Evolutionary conservation across 2,329 filamentous ascomycete species (phyloP), one percentile per base, ranked within the genome.

Genomic region (Colletotrichum euphorbiae): DNA sequence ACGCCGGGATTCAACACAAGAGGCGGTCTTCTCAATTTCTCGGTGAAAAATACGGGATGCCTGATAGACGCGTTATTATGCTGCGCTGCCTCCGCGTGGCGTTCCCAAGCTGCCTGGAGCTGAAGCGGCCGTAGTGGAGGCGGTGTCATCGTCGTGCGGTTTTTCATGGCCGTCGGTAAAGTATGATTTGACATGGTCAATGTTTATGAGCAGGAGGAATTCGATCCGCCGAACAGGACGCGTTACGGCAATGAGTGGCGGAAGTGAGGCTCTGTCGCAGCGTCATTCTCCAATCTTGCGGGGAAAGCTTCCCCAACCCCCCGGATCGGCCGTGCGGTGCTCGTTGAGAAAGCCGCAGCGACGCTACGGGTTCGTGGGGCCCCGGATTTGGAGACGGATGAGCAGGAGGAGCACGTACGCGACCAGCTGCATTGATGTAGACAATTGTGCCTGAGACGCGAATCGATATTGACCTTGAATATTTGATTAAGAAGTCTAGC

Each of bases 41-140:
- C 82, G 0, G 91, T 91, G 80, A 94, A 93, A 79, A 94, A 94
- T 1, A 93, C 91, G 0, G 92, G 92, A 72, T 94, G 92, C 28
- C 87, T 81, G 43, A 82, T 83, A 1, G 91, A 87, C 9, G 87
- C 81, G 75, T 91, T 84, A 74, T 85, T 86, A 5, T 74, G 70
- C 19, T 74, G 70, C 19, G 60, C 65, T 24, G 51, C 12, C 7
- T 28, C 55, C 28, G 28, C 38, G 62, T 76, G 74, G 21, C 73
- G 73, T 48, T 74, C 72, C 74, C 73, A 74, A 19, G 73, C 69
- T 6, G 70, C 65, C 66, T 76, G 73, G 59, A 75, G 71, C 8
- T 54, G 62, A 0, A 21, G 45, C 2, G 51, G 36, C n/a, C 24
- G 19, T 15, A 31, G 45, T 21, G 50, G 52, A 9, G 36, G 57